Percentiles rank a stretch among this genome's conserved stretches.
Evolutionary conservation across 768 basidiomycete species (phyloP).

Genomic region (Lactifluus rugatus): DNA sequence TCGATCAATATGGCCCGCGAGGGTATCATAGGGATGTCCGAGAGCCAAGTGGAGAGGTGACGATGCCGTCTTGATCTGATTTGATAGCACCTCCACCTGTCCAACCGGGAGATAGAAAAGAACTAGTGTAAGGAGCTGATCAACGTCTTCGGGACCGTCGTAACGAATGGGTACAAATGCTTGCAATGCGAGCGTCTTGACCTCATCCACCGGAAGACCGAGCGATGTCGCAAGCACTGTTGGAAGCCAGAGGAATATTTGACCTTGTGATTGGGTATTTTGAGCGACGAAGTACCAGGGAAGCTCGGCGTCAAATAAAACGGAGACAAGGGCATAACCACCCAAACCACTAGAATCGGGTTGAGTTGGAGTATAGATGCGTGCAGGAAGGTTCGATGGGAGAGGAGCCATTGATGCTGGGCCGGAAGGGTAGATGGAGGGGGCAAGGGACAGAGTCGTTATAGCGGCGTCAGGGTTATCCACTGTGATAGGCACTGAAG

Average conservation of each 20-base stretch:
- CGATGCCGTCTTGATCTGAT: slow-evolving; percentile 48
- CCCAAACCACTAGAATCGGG: slow-evolving; percentile 24
- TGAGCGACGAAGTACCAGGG: slow-evolving; percentile 63
- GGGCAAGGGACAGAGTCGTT: slow-evolving; percentile 25
- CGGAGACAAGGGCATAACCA: slow-evolving; percentile 44
- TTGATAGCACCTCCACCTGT: slow-evolving; percentile 50
- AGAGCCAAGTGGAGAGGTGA: slow-evolving; percentile 56
- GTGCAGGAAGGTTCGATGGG: slow-evolving; percentile 49
- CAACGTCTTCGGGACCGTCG: slow-evolving; percentile 35
- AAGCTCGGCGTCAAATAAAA: slow-evolving; percentile 51
- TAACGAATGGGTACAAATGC: slow-evolving; percentile 61
- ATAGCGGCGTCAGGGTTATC: slow-evolving; percentile 33
- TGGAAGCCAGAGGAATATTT: slow-evolving; percentile 72
- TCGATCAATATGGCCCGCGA: slow-evolving; percentile 63
- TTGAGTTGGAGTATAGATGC: slow-evolving; percentile 41
- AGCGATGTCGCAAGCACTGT: slow-evolving; percentile 38
- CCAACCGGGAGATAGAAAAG: slow-evolving; percentile 56
- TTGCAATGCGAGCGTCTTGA: slow-evolving; percentile 49
- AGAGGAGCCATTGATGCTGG: slow-evolving; percentile 31
- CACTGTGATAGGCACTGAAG: slow-evolving; percentile 19
- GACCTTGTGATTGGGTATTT: slow-evolving; percentile 48
- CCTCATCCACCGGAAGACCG: slow-evolving; percentile 27
- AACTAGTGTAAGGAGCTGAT: slow-evolving; percentile 56
- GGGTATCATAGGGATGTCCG: slow-evolving; percentile 35
- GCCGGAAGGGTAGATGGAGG: slow-evolving; percentile 19